Base-by-base conservation (phyloP, 2,329 filamentous ascomycete species). In the Alternaria ethzedia region DNA sequence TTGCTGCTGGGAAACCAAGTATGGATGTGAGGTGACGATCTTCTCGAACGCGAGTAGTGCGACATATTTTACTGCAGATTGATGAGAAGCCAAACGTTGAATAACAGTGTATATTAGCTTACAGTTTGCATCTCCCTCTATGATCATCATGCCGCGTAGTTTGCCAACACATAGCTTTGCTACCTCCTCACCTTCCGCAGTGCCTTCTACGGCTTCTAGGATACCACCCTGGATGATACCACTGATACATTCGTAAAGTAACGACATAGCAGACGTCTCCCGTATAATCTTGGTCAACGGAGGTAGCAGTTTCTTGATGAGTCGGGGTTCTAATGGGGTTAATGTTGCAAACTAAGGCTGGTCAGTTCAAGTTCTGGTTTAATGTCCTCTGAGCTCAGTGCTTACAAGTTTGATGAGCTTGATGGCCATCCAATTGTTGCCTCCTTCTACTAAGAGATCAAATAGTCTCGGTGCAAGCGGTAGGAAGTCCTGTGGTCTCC, bases 391-490 rank as follows among this genome's bases (percentile, higher is more conserved):
- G 9, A 17, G 36, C 2, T 28, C 12, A 10, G 36, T 12, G 82
- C 88, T 70, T 79, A 95, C 93, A 67, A 99, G 86, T 82, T 99
- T 99, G 79, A 99, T 98, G 66, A 99, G 88, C 79, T 99, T 99
- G 78, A 99, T 99, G 63, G 94, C 94, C 95, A 99, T 98, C 96
- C 96, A 99, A 80, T 99, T 99, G 81, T 99, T 98, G 41, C 91
- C 91, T 59, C 94, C 91, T 64, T 96, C 91, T 12, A 97, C 94
- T 25, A 99, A 84, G 17, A 99, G 86, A 76, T 97, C 94, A 74
- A 98, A 99, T 25, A 99, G 82, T 62, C 96, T 87, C 9, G 96
- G 96, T 0, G 96, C 96, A 28, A 99, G 85, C 13, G 96, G 93
- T 28, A 99, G 84, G 72, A 98, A 98, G 80, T 99, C 96, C 70